Base-by-base conservation (phyloP, 495 filamentous ascomycete genomes). In the Immersiella caudata region DNA sequence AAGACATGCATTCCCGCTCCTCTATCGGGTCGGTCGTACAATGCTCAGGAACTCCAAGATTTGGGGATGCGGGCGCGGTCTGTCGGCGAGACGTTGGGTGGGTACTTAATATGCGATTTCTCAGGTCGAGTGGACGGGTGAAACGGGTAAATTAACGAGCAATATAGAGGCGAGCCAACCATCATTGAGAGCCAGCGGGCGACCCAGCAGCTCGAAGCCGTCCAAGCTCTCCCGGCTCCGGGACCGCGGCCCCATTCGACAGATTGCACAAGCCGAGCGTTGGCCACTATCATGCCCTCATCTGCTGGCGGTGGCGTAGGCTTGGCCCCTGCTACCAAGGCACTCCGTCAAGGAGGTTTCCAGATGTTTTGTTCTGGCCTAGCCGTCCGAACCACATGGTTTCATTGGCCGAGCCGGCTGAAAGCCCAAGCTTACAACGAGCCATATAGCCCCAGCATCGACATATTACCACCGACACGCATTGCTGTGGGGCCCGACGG, bases 321-420 rank as follows among this genome's bases (percentile, higher is more conserved):
- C 62, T 54, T 20, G 24, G n/a, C 62, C 46, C 22, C 46, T 64
- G 46, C 6, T 21, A 21, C 12, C 27, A 40, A 29, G 25, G 51
- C 40, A 52, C 24, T 16, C 24, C 24, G n/a, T 33, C 36, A 18
- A 20, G 12, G 24, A 49, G 18, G 40, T 35, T 29, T 40, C 60
- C 60, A 50, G 60, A 46, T 40, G 55, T 52, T 56, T 36, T 27
- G 62, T 52, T 56, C 29, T 27, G 62, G 50, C 27, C 16, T 40
- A 29, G 14, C 22, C n/a, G 63, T 24, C 26, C 20, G 52, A 46
- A 52, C 40, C 51, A n/a, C 8, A 50, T 52, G n/a, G 52, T 58
- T 56, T 63, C 60, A 68, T 68, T 68, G 66, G 66, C 66, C 60
- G 60, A 68, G 22, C 60, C 66, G 66, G 66, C 60, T 68, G 66